Conservation (phyloP, 225 moss, liverwort and hornwort genomes). For the Physcomitrellopsis africana region DNA sequence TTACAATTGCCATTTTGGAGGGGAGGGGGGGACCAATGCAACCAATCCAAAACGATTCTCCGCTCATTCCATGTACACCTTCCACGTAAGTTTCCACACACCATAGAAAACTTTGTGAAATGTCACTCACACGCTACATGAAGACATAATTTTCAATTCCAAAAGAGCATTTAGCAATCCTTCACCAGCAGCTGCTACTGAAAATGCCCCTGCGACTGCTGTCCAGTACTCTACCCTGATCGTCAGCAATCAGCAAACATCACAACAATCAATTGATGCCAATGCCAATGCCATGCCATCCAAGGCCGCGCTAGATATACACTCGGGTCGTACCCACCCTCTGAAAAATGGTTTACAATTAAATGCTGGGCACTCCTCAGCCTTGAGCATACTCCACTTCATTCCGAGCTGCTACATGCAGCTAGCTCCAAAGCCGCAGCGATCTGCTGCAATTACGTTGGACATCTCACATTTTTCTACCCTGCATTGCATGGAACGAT, state of each 20-base stretch:
- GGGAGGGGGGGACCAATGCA: background rate
- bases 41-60: background rate
- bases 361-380: slow-evolving; percentile 23
- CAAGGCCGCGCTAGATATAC: slow-evolving; percentile 31
- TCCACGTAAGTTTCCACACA: background rate
- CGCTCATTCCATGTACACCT: background rate
- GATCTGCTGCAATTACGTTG: background rate
- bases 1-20: background rate
- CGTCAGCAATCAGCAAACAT: background rate
- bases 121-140: background rate
- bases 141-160: slow-evolving; percentile 32
- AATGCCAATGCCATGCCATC: slow-evolving; percentile 24
- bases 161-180: slow-evolving; percentile 28
- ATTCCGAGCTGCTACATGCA: background rate
- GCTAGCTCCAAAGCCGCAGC: background rate
- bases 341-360: slow-evolving; percentile 31
- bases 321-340: slow-evolving; percentile 25
- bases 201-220: slow-evolving; percentile 16
- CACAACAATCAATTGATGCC: slow-evolving; percentile 21
- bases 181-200: slow-evolving; percentile 10
- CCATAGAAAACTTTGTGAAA: background rate
- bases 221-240: slow-evolving; percentile 22
- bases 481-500: background rate
- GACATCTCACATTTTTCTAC: background rate
- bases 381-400: slow-evolving; percentile 6